Conservation (phyloP, 2,329 filamentous ascomycete species). For the Periconia digitata region DNA sequence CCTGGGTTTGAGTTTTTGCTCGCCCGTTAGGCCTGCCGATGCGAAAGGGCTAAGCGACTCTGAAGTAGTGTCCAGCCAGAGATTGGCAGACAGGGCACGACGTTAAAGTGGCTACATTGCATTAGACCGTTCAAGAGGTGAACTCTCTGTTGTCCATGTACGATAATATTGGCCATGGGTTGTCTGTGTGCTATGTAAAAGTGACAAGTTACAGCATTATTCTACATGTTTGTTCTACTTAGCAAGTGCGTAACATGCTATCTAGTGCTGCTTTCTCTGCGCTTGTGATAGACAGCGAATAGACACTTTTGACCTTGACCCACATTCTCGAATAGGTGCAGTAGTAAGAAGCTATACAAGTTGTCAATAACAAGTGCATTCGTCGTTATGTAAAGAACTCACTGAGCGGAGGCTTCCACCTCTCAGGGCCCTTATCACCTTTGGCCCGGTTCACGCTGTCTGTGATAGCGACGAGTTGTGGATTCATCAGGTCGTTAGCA, state of each 20-base stretch:
- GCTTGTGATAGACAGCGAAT: neutral
- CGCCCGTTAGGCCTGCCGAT: too few relatives aligned
- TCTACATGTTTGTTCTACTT: too few relatives aligned
- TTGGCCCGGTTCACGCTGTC: slow-evolving; percentile 74
- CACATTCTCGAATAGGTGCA: neutral
- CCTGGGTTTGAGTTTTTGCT: too few relatives aligned
- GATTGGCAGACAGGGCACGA: too few relatives aligned
- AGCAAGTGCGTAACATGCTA: neutral
- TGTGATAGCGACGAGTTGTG: slow-evolving; percentile 79
- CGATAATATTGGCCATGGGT: neutral
- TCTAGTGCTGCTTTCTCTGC: neutral
- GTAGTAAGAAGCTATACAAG: neutral
- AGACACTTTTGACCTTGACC: neutral
- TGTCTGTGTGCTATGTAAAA: neutral
- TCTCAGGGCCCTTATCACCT: slow-evolving; percentile 71
- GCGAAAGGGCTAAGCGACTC: too few relatives aligned
- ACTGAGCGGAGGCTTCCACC: slow-evolving; percentile 66
- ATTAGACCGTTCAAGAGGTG: too few relatives aligned
- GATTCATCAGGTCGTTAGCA: slow-evolving; percentile 75
- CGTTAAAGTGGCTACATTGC: too few relatives aligned
- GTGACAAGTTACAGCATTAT: neutral
- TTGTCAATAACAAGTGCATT: too few relatives aligned
- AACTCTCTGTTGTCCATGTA: neutral
- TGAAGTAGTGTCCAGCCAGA: too few relatives aligned
- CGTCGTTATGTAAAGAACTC: slow-evolving; percentile 2